phyloP scores from a whole-genome alignment of 768 basidiomycete species.

The Termitomyces sp. region DNA sequence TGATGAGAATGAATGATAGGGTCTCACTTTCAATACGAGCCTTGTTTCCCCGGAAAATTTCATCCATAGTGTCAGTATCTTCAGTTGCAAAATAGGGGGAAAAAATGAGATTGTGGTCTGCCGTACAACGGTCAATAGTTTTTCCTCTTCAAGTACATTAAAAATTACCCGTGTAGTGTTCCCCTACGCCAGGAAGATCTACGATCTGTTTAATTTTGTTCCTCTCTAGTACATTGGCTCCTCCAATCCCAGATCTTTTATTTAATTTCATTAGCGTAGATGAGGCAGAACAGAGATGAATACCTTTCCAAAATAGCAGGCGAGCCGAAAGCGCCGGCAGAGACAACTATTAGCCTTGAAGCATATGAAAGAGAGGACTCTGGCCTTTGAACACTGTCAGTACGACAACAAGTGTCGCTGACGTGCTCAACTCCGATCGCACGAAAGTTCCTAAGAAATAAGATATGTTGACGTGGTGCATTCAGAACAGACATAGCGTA shows the following conservation, averaged over 20 bases:
- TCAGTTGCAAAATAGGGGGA: conserved; percentile 38
- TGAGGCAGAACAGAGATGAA: background rate
- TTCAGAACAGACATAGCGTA: conserved; percentile 16
- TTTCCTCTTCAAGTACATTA: background rate
- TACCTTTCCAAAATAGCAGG: conserved; percentile 50
- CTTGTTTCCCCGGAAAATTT: conserved; percentile 33
- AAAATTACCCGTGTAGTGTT: conserved; percentile 52
- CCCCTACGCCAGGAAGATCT: conserved; percentile 74
- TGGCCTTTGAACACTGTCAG: conserved; percentile 12
- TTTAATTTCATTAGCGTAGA: background rate
- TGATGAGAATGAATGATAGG: background rate
- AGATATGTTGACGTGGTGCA: background rate
- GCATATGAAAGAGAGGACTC: conserved; percentile 26
- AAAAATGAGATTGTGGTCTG: conserved; percentile 38
- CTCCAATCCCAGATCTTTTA: conserved; percentile 61
- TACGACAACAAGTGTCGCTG: conserved; percentile 26
- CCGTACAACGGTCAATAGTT: background rate
- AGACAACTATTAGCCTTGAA: conserved; percentile 43
- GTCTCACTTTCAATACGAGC: conserved; percentile 36
- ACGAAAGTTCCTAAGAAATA: conserved; percentile 25
- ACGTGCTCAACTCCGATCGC: conserved; percentile 52
- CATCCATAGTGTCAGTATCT: conserved; percentile 45
- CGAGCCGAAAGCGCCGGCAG: conserved; percentile 51
- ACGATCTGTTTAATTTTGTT: conserved; percentile 45
- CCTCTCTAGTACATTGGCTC: conserved; percentile 36